Evolutionary conservation across 2,329 filamentous ascomycete species (phyloP), one percentile per base, ranked within the genome.

Genomic region (Trichoderma atroviride): DNA sequence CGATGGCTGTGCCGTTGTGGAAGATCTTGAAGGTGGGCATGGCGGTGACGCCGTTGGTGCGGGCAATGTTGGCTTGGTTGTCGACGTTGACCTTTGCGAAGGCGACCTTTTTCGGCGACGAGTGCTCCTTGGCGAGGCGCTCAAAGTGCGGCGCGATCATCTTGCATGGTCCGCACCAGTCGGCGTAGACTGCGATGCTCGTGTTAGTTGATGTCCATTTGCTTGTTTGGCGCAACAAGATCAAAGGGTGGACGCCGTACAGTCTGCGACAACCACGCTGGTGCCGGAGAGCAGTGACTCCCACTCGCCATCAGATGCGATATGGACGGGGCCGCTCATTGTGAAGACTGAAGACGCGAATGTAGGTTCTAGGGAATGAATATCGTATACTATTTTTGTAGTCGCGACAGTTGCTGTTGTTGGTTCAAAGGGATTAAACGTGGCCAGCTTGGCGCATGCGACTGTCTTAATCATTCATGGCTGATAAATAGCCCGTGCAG

Each of bases 21-120:
- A 93, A 94, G 80, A 98, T 89, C 79, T 97, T 88, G 82, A 99
- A 98, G 64, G 96, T 98, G 6, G 96, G 96, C 89, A 97, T 94
- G 72, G 93, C 93, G 75, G 89, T 89, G 78, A 98, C 90, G 75
- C 88, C 87, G 83, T 97, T 93, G 74, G 89, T 85, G 76, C 89
- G 86, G 14, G 94, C 88, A 72, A 98, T 90, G 69, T 91, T 88
- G 73, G 89, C 86, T 80, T 97, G 93, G 74, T 86, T 85, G 77
- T 97, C 94, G 77, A 94, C 93, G 83, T 98, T 91, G 83, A 98
- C 89, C 82, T 97, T 98, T 77, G 89, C 90, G 79, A 98, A 99
- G 58, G 92, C 92, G 76, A 98, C 91, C 77, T 89, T 90, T 76
- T 91, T 91, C 19, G 93, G 90, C 73, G 93, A 90, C 60, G 93